phyloP scores from a whole-genome alignment of 1,284 basidiomycete genomes.

The Naganishia cerealis region DNA sequence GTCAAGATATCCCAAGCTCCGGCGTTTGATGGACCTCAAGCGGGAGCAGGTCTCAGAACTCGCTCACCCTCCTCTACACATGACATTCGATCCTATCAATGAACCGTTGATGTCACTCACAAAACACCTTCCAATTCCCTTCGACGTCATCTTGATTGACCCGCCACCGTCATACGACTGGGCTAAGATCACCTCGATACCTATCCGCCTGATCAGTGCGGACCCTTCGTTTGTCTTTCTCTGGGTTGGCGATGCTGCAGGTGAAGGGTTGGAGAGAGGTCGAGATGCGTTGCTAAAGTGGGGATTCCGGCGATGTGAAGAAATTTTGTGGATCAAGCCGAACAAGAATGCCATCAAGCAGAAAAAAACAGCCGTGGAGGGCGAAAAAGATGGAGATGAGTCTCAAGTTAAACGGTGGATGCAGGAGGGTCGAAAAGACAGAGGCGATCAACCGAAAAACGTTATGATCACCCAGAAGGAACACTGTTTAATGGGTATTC shows the following conservation, averaged over 20 bases:
- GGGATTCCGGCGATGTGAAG: conserved; percentile 94
- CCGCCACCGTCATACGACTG: conserved; percentile 78
- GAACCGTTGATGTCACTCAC: conserved; percentile 30
- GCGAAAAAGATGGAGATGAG: conserved; percentile 32
- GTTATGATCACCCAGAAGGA: conserved; percentile 85
- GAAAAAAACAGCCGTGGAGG: conserved; percentile 24
- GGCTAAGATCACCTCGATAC: conserved; percentile 76
- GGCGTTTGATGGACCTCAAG: conserved; percentile 75
- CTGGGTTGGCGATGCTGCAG: conserved; percentile 91
- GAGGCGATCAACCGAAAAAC: conserved; percentile 21
- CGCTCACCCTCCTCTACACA: conserved; percentile 49
- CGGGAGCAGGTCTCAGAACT: conserved; percentile 52
- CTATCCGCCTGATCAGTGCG: conserved; percentile 77
- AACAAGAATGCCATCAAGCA: conserved; percentile 59
- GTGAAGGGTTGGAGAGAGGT: conserved; percentile 86
- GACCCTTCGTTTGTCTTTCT: conserved; percentile 92
- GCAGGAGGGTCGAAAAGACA: conserved; percentile 10
- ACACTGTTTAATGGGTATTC: conserved; percentile 97
- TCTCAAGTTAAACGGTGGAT: conserved; percentile 10
- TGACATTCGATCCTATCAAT: conserved; percentile 36
- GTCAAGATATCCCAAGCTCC: conserved; percentile 85
- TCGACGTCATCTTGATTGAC: conserved; percentile 90
- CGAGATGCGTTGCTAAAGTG: conserved; percentile 86
- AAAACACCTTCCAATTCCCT: conserved; percentile 56
- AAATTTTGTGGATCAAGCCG: conserved; percentile 95